Evolutionary conservation across 371 early-diverging fungal species (phyloP), one percentile per base, ranked within the genome.

Genomic region (Mortierella sp.): DNA sequence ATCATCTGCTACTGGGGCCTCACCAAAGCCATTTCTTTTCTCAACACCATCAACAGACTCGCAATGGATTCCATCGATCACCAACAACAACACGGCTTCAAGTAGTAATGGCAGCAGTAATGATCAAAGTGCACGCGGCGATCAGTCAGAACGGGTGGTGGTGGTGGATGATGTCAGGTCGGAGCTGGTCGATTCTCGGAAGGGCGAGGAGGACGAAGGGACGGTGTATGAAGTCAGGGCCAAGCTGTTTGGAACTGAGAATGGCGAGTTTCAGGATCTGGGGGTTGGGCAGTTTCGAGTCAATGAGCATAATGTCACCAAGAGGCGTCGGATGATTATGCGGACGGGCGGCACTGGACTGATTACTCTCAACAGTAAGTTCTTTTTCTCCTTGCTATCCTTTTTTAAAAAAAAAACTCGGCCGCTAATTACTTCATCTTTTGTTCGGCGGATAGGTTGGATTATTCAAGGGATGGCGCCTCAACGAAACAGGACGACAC

Each of bases 291-390:
- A 80, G 55, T 86, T 86, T 78, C 74, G 82, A 42, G 80, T 86
- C 13, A 86, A 86, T 70, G 87, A 82, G 31, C 77, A 82, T 57
- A 52, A 6, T 4, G 74, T 74, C 48, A 70, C 82, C 2, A 80
- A 71, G 71, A 82, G 72, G 71, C 80, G 87, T 19, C 74, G 87
- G 0, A 82, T 86, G 87, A 82, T 86, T 24, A 86, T 86, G 87
- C 60, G 87, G 28, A 76, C 72, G 3, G 70, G 55, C 28, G 80
- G 78, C n/a, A 80, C 80, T 1, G 87, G 87, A 0, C 16, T 70
- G 31, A 34, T 86, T 52, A 78, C 72, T 8, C 50, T 86, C 68
- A 86, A 86, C 58, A 82, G 84, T 84, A 78, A 52, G 84, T 84
- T n/a, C 16, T 28, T 16, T 21, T 13, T n/a, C n/a, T n/a, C n/a